A percentile compares a stretch with the other conserved stretches of the same genome.
Evolutionary conservation across 305 asterid genomes (phyloP).

Genomic region (Fraxinus floribunda): DNA sequence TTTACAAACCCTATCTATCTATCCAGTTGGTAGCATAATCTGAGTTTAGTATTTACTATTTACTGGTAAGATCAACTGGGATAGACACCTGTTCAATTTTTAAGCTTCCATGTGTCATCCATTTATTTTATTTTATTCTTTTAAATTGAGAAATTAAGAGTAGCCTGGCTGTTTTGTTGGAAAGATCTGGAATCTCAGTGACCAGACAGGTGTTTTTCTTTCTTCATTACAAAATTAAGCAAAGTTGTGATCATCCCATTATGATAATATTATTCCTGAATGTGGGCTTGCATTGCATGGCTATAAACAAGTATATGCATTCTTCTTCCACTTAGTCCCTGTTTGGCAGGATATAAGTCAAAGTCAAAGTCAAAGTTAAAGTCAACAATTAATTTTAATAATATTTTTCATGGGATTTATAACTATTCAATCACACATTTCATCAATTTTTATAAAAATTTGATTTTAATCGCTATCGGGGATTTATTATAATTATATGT

Average conservation of each 20-base stretch:
- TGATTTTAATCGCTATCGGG: background rate
- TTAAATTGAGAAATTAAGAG: background rate
- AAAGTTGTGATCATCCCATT: constrained; percentile 2
- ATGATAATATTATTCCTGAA: background rate
- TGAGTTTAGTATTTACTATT: background rate
- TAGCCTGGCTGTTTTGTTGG: background rate
- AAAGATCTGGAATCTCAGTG: constrained; percentile 26
- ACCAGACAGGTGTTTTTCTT: constrained; percentile 27
- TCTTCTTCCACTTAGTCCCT: background rate
- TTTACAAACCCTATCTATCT: background rate
- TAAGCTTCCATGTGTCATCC: background rate
- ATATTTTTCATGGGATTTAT: background rate
- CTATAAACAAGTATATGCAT: constrained; percentile 8
- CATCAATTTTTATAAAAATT: background rate
- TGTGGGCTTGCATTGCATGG: constrained; percentile 14
- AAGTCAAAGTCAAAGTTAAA: background rate
- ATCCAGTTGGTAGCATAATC: background rate
- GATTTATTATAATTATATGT: too few relatives aligned
- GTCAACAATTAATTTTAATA: background rate
- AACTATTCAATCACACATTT: too few relatives aligned
- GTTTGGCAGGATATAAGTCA: background rate
- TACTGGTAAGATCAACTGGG: constrained; percentile 1
- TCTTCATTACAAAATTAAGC: background rate
- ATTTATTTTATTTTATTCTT: background rate
- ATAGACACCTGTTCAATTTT: constrained; percentile 1